Evolutionary conservation across 2,329 filamentous ascomycete genomes (phyloP), one percentile per base, ranked within the genome.

Genomic region (Gremmenia infestans): DNA sequence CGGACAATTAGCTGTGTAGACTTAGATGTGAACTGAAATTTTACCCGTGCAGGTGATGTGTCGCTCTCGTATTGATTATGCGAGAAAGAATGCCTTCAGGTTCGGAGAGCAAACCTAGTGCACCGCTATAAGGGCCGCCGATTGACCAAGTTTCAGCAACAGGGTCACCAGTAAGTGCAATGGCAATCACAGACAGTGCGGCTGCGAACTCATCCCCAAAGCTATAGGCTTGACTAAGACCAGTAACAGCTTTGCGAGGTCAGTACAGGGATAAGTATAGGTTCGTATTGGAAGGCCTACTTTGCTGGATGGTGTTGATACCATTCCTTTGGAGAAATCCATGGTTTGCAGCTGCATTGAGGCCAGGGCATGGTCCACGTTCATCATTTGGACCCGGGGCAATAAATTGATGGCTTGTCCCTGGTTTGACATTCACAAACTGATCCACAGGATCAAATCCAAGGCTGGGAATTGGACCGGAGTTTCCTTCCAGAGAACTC

Each of bases 321-420:
- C 58, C 58, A 40, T 40, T 57, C 11, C 40, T 37, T 28, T 54
- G 52, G 22, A 73, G 70, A 50, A 73, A 73, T 9, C 65, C 70
- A 63, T 73, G 72, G 49, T 73, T 74, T 47, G 72, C 71, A 32
- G 73, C 57, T 5, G 72, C 71, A 57, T 74, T 74, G n/a, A 74
- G 61, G 35, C 71, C 70, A 28, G 51, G 57, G 14, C 53, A 59
- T 15, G 54, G 57, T 28, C 57, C 54, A 32, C 57, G 37, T 43
- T 58, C 48, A 45, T 60, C 56, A 28, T n/a, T 50, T 22, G 36
- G 9, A 22, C 28, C 35, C 15, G 59, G 59, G 2, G 59, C 54
- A 32, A 61, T 36, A 22, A 53, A 61, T 52, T 55, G 49, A 50
- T 61, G 51, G 11, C n/a, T 15, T 15, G 52, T 61, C 36, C 54